A percentile compares a stretch with the other conserved stretches of the same genome.
Evolutionary conservation across 2,329 filamentous ascomycete species (phyloP).

Genomic region (Ceratocystis alfenasii): DNA sequence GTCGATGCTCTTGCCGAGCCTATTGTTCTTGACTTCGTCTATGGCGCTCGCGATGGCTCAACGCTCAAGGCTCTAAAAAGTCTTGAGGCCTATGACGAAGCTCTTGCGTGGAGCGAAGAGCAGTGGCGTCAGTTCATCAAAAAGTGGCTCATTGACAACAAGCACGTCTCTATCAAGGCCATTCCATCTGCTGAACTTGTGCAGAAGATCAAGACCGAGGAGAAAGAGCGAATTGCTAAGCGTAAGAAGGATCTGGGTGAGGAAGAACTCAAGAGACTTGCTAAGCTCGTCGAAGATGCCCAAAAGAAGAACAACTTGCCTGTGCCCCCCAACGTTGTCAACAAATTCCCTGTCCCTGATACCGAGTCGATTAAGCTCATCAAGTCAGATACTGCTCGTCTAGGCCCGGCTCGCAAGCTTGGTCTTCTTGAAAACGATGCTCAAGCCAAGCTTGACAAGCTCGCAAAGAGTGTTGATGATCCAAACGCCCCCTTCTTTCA

Average conservation of each 20-base stretch:
- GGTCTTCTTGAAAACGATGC: conserved; percentile 56
- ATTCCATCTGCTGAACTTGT: conserved; percentile 72
- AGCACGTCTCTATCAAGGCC: conserved; percentile 78
- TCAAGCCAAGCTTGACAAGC: conserved; percentile 62
- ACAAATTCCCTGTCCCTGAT: conserved; percentile 67
- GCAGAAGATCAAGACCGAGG: conserved; percentile 67
- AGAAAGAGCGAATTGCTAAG: conserved; percentile 64
- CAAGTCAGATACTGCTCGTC: conserved; percentile 69
- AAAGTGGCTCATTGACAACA: conserved; percentile 73
- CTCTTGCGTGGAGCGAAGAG: conserved; percentile 69
- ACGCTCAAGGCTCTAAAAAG: conserved; percentile 50
- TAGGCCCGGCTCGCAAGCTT: conserved; percentile 61
- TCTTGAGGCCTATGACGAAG: conserved; percentile 49
- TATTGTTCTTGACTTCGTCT: conserved; percentile 86
- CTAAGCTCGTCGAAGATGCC: conserved; percentile 64
- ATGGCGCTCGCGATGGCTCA: conserved; percentile 73
- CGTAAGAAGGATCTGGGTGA: conserved; percentile 68
- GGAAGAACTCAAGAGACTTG: conserved; percentile 66
- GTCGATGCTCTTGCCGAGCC: conserved; percentile 71
- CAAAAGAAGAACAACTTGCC: conserved; percentile 80
- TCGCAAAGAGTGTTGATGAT: conserved; percentile 31
- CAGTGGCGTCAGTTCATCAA: conserved; percentile 75
- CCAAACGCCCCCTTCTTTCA: conserved; percentile 57
- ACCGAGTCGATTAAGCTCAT: conserved; percentile 94
- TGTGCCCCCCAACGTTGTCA: conserved; percentile 71